Evolutionary conservation across 768 basidiomycete species (phyloP).

Genomic region (Panellus pusillus): DNA sequence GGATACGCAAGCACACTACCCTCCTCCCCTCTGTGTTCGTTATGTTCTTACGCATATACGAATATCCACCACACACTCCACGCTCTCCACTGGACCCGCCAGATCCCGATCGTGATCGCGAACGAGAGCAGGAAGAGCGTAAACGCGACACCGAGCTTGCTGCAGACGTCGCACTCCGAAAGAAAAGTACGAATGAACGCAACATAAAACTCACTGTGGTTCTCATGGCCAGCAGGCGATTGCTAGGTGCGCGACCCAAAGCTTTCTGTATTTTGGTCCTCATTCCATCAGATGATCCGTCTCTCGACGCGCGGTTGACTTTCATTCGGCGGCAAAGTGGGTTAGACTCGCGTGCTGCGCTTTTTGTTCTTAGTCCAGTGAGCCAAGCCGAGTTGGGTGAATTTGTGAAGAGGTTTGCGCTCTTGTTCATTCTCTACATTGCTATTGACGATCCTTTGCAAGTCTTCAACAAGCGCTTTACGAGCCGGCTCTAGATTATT

Average conservation of each 20-base stretch:
- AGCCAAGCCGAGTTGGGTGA: slow-evolving; percentile 81
- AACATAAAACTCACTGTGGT: slow-evolving; percentile 95
- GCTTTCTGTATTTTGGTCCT: neutral
- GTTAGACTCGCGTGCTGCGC: slow-evolving; percentile 86
- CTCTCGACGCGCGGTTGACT: slow-evolving; percentile 80
- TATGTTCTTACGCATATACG: slow-evolving; percentile 82
- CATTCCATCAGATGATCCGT: slow-evolving; percentile 67
- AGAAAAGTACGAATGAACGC: slow-evolving; percentile 78
- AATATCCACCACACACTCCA: slow-evolving; percentile 48
- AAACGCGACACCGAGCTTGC: slow-evolving; percentile 74
- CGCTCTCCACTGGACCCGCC: slow-evolving; percentile 56
- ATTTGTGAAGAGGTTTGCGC: slow-evolving; percentile 74
- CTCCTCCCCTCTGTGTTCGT: slow-evolving; percentile 93
- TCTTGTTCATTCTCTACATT: neutral
- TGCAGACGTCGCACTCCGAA: slow-evolving; percentile 74
- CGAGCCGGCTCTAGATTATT: slow-evolving; percentile 91
- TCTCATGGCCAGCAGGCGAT: slow-evolving; percentile 80
- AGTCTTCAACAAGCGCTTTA: slow-evolving; percentile 88
- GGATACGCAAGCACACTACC: slow-evolving; percentile 94
- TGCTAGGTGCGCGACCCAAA: slow-evolving; percentile 65
- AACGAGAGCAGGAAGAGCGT: slow-evolving; percentile 68
- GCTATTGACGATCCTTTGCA: slow-evolving; percentile 13
- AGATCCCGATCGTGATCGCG: slow-evolving; percentile 54
- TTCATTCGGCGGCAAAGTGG: slow-evolving; percentile 86
- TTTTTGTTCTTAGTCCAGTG: slow-evolving; percentile 95